Conservation (phyloP, 257 asterid genomes). For the Solanum sitiens region DNA sequence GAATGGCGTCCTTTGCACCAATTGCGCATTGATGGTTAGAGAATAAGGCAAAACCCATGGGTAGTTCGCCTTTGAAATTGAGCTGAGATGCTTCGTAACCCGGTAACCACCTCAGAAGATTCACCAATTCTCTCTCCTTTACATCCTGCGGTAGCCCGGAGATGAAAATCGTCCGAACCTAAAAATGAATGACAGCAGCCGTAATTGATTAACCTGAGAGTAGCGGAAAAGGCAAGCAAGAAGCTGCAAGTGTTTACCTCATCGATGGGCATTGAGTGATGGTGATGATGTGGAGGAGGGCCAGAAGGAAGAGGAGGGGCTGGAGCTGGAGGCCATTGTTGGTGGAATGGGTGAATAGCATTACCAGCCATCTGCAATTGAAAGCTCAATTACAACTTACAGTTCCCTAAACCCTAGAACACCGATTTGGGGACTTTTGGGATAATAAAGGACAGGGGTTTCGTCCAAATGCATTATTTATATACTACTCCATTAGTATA, state of each 20-base stretch:
- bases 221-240: not conserved
- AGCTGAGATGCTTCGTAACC: conserved; percentile 99
- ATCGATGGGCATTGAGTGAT: conserved; percentile 22
- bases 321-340: conserved; percentile 61
- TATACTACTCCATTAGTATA: too few relatives aligned
- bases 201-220: not conserved
- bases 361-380: conserved; percentile 33
- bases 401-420: conserved; percentile 7
- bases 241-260: conserved; percentile 11
- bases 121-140: conserved; percentile 95
- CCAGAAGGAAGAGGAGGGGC: conserved; percentile 23
- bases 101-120: conserved; percentile 88
- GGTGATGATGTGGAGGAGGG: conserved; percentile 25
- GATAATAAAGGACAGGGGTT: not conserved
- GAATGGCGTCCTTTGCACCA: conserved; percentile 93
- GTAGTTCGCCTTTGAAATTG: conserved; percentile 91
- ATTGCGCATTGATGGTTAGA: conserved; percentile 70
- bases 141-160: conserved; percentile 98
- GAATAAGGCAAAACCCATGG: conserved; percentile 95
- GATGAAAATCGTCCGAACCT: conserved; percentile 82
- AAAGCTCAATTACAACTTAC: not conserved
- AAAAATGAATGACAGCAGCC: not conserved
- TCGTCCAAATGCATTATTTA: not conserved
- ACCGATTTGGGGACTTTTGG: not conserved
- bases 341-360: conserved; percentile 79